Conservation (phyloP, 192 early-diverging fungal species). For the Gryganskiella cystojenkinii region DNA sequence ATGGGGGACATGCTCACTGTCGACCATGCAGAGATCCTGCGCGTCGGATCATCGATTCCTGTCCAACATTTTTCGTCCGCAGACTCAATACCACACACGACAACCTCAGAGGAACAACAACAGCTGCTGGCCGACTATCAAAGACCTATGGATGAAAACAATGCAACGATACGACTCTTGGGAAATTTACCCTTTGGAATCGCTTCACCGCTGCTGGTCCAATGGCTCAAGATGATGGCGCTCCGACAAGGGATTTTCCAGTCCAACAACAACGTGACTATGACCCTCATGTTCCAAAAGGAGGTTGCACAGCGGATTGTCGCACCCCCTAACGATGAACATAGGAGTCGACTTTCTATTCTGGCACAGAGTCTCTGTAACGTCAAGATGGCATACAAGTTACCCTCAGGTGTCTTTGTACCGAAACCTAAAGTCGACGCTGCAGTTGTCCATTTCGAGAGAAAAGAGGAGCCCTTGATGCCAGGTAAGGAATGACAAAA, state of each 20-base stretch:
- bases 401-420: conserved; percentile 76
- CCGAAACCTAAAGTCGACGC: conserved; percentile 82
- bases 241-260: conserved; percentile 70
- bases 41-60: conserved; percentile 34
- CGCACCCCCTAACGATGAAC: conserved; percentile 59
- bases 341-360: conserved; percentile 75
- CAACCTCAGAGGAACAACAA: not conserved
- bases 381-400: conserved; percentile 67
- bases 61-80: conserved; percentile 11
- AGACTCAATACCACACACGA: not conserved
- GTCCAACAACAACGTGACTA: conserved; percentile 53
- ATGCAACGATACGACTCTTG: conserved; percentile 66
- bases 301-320: conserved; percentile 78
- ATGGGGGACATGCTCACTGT: conserved; percentile 74
- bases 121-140: not conserved
- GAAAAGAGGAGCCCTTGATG: conserved; percentile 56
- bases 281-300: conserved; percentile 89
- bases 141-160: conserved; percentile 9
- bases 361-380: conserved; percentile 78
- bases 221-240: conserved; percentile 75
- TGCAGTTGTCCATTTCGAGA: conserved; percentile 73
- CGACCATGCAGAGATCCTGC: conserved; percentile 63
- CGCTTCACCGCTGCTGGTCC: conserved; percentile 74
- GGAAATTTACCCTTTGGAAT: conserved; percentile 86
- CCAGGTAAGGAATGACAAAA: conserved; percentile 48